Conservation (phyloP, 768 basidiomycete genomes). For the Kwoniella newhampshirensis region DNA sequence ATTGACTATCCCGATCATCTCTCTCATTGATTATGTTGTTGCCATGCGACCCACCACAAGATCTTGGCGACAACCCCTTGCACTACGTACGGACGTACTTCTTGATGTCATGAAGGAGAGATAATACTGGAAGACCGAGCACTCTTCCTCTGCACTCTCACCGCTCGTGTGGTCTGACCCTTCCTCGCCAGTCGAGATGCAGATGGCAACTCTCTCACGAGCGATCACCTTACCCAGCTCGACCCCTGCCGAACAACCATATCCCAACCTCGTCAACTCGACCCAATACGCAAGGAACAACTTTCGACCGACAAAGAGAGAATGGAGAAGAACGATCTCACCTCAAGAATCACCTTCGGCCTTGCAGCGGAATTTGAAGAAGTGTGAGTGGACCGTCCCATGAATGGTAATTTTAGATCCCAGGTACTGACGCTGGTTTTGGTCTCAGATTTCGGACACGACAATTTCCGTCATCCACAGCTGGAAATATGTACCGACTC, state of each 20-base stretch:
- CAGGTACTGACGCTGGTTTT: background rate
- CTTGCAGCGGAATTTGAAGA: conserved; percentile 33
- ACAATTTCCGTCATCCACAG: conserved; percentile 45
- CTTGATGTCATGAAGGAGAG: too few relatives aligned
- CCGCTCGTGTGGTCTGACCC: too few relatives aligned
- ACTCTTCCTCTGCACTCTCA: too few relatives aligned
- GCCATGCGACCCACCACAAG: too few relatives aligned
- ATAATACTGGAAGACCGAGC: too few relatives aligned
- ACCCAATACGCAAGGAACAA: conserved; percentile 38
- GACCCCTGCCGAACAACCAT: conserved; percentile 30
- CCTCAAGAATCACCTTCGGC: conserved; percentile 40
- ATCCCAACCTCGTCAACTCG: conserved; percentile 35
- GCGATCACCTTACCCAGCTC: conserved; percentile 28
- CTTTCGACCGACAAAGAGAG: conserved; percentile 30
- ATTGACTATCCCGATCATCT: too few relatives aligned
- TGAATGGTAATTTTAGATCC: background rate
- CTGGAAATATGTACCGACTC: conserved; percentile 45
- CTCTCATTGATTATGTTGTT: too few relatives aligned
- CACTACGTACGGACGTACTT: too few relatives aligned
- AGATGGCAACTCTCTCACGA: background rate
- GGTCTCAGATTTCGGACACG: conserved; percentile 43
- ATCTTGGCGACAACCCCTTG: too few relatives aligned
- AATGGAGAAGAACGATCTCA: conserved; percentile 36
- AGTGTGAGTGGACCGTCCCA: conserved; percentile 30
- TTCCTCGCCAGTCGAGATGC: background rate